phyloP scores from a whole-genome alignment of 2,329 filamentous ascomycete genomes.

The Trichoderma sp. region DNA sequence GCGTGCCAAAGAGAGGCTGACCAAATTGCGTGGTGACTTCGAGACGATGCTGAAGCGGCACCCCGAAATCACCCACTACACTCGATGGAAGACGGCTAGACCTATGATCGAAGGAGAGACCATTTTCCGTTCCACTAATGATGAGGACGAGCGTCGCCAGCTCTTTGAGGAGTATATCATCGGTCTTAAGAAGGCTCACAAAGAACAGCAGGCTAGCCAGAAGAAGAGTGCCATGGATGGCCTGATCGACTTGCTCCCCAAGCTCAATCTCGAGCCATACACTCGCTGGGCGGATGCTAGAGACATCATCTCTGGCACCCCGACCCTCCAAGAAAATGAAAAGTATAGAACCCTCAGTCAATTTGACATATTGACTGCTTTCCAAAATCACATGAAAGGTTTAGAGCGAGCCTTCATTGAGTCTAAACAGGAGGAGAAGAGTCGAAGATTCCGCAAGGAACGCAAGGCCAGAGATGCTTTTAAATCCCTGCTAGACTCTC shows the following conservation, averaged over 20 bases:
- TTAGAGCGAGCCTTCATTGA: conserved; percentile 92
- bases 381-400: conserved; percentile 92
- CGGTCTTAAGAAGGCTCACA: conserved; percentile 76
- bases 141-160: conserved; percentile 82
- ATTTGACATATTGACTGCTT: conserved; percentile 86
- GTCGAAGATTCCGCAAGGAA: conserved; percentile 73
- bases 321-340: conserved; percentile 74
- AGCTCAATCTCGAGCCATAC: conserved; percentile 83
- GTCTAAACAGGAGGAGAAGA: conserved; percentile 82
- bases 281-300: conserved; percentile 93
- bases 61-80: conserved; percentile 95
- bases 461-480: conserved; percentile 85
- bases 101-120: conserved; percentile 94
- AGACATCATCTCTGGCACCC: conserved; percentile 72
- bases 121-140: conserved; percentile 86
- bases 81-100: conserved; percentile 92
- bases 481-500: conserved; percentile 68
- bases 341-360: conserved; percentile 84
- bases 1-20: conserved; percentile 85
- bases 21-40: conserved; percentile 91
- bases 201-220: conserved; percentile 68
- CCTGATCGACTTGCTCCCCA: conserved; percentile 72
- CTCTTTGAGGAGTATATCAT: conserved; percentile 92
- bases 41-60: conserved; percentile 94
- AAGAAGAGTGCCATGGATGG: conserved; percentile 83